Conservation (phyloP, 2,329 filamentous ascomycete genomes). For the Neoscytalidium dimidiatum region DNA sequence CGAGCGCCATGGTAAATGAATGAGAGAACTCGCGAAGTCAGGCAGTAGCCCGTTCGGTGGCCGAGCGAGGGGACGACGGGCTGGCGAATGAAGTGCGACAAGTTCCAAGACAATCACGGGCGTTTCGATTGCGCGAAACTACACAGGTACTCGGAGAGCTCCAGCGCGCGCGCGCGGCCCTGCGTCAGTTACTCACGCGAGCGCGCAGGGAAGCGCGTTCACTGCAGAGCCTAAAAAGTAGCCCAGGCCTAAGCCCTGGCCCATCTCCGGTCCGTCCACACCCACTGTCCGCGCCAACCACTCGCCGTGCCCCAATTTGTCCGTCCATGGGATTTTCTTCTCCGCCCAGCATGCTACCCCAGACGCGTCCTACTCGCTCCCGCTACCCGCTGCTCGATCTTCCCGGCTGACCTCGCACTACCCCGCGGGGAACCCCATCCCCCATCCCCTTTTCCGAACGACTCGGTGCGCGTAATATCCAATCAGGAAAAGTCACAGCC, state of each 20-base stretch:
- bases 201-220: background rate
- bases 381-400: background rate
- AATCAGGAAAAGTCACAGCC: background rate
- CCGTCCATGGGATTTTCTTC: background rate
- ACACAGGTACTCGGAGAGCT: too few relatives aligned
- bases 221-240: background rate
- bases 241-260: background rate
- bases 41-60: background rate
- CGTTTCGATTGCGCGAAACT: background rate
- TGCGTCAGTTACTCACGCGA: background rate
- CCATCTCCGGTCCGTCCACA: background rate
- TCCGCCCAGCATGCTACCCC: background rate
- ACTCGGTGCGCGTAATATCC: background rate
- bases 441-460: background rate
- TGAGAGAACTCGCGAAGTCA: background rate
- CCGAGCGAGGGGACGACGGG: background rate
- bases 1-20: background rate
- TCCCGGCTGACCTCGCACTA: conserved; percentile 8
- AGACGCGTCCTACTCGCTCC: background rate
- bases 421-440: conserved; percentile 4
- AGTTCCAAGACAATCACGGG: background rate
- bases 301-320: conserved; percentile 4
- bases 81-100: background rate
- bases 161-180: background rate
- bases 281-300: background rate